Evolutionary conservation across 352 stramenopile genomes (phyloP).

Genomic region (Blastocystis sp.): DNA sequence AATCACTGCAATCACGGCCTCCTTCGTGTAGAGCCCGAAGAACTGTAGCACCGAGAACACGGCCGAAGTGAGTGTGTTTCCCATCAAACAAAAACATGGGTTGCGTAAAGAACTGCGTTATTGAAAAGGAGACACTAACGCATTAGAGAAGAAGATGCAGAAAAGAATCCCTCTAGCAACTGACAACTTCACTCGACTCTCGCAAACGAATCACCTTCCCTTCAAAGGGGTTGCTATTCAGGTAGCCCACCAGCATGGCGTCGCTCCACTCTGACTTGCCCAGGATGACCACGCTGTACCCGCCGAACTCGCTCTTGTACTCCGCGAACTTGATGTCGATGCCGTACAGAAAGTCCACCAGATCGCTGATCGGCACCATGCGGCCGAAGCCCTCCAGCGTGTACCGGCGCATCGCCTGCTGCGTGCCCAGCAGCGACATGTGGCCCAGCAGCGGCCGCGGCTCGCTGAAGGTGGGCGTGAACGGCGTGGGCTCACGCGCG

Average conservation of each 20-base stretch:
- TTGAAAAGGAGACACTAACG: neutral
- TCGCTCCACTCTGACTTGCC: slow-evolving; percentile 45
- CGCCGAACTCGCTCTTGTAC: neutral
- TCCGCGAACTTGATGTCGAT: slow-evolving; percentile 52
- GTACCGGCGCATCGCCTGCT: neutral
- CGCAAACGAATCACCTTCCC: slow-evolving; percentile 24
- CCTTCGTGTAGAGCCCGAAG: slow-evolving; percentile 25
- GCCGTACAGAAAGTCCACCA: slow-evolving; percentile 45
- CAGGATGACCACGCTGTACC: slow-evolving; percentile 20
- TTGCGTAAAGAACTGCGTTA: neutral
- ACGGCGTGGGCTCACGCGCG: too few relatives aligned
- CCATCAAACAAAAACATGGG: neutral
- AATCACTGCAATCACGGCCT: neutral
- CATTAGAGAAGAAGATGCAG: slow-evolving; percentile 20
- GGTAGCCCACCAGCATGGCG: slow-evolving; percentile 22
- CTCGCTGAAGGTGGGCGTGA: too few relatives aligned
- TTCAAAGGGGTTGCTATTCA: slow-evolving; percentile 17
- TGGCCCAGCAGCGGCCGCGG: too few relatives aligned
- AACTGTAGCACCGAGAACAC: slow-evolving; percentile 40
- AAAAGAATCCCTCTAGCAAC: neutral
- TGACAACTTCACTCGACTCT: neutral
- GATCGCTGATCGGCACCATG: slow-evolving; percentile 13
- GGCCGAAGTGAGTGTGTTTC: neutral
- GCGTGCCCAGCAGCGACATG: too few relatives aligned
- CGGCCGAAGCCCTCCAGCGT: neutral